These are phyloP conservation scores for Plasmodium knowlesi DNA, from an alignment of 169 alveolate species.

Conservation along the genomic window DNA sequence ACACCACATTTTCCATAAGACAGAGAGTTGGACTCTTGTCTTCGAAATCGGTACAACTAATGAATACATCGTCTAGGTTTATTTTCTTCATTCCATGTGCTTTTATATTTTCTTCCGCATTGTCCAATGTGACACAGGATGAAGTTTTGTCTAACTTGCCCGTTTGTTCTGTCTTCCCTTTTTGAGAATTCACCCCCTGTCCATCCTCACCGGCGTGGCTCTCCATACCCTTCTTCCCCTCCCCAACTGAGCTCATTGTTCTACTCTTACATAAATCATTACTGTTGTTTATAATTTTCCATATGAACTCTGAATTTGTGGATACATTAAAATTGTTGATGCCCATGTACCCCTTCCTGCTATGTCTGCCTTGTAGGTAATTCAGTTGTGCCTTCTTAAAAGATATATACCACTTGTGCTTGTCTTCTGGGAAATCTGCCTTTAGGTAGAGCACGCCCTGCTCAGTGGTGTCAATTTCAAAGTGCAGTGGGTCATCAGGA, in stretches of 20 bases:
- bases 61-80: conserved; percentile 79
- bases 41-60: conserved; percentile 81
- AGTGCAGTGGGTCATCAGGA: conserved; percentile 85
- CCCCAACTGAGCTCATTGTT: background rate
- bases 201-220: background rate
- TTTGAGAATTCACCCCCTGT: background rate
- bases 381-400: conserved; percentile 82
- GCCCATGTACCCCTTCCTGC: background rate
- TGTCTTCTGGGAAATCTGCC: conserved; percentile 83
- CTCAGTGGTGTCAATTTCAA: conserved; percentile 84
- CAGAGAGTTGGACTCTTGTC: conserved; percentile 82
- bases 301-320: conserved; percentile 29
- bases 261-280: background rate
- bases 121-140: background rate
- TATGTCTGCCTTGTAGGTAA: conserved; percentile 45
- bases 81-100: conserved; percentile 12
- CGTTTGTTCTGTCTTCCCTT: background rate
- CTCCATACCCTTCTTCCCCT: background rate
- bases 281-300: conserved; percentile 16
- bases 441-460: conserved; percentile 82
- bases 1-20: conserved; percentile 80
- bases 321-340: conserved; percentile 5
- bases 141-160: background rate
- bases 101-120: background rate
- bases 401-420: conserved; percentile 85